A percentile compares a stretch with the other conserved stretches of the same genome.
Evolutionary conservation across 495 filamentous ascomycete genomes (phyloP).

Genomic region (Evansstolkia leycettana): DNA sequence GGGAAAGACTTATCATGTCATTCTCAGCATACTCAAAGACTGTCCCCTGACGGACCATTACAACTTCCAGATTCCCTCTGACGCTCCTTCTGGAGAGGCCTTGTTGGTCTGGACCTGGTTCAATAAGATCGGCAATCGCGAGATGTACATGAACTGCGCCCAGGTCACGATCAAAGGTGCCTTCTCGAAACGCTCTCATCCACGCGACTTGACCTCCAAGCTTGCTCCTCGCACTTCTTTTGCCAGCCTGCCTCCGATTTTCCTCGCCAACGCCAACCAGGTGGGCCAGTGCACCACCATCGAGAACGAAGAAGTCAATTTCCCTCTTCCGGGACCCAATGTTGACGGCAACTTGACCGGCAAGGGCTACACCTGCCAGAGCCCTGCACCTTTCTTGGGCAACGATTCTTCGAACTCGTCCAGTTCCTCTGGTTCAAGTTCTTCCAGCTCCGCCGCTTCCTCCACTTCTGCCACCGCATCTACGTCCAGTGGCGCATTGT

Average conservation of each 20-base stretch:
- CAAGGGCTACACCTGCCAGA: constrained; percentile 18
- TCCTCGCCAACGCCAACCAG: constrained; percentile 55
- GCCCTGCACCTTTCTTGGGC: constrained; percentile 16
- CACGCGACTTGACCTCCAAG: constrained; percentile 5
- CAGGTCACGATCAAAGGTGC: constrained; percentile 53
- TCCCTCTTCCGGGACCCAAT: constrained; percentile 55
- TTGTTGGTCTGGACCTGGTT: constrained; percentile 83
- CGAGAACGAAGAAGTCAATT: constrained; percentile 43
- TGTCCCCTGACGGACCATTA: constrained; percentile 51
- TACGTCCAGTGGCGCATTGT: constrained; percentile 5
- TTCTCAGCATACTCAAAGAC: constrained; percentile 71
- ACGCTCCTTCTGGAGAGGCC: constrained; percentile 37
- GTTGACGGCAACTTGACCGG: constrained; percentile 29
- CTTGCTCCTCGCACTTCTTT: constrained; percentile 21
- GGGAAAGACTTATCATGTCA: constrained; percentile 60
- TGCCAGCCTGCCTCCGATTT: constrained; percentile 56
- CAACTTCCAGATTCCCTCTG: constrained; percentile 33
- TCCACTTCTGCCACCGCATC: constrained; percentile 9
- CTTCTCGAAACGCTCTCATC: constrained; percentile 16
- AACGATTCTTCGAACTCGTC: not conserved
- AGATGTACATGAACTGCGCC: constrained; percentile 95
- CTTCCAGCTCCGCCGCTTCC: constrained; percentile 6
- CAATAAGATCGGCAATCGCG: constrained; percentile 78
- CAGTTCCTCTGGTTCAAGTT: not conserved
- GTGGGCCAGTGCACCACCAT: constrained; percentile 39